Evolutionary conservation across 2,329 filamentous ascomycete genomes (phyloP), one percentile per base, ranked within the genome.

Genomic region (Fusarium nanum): DNA sequence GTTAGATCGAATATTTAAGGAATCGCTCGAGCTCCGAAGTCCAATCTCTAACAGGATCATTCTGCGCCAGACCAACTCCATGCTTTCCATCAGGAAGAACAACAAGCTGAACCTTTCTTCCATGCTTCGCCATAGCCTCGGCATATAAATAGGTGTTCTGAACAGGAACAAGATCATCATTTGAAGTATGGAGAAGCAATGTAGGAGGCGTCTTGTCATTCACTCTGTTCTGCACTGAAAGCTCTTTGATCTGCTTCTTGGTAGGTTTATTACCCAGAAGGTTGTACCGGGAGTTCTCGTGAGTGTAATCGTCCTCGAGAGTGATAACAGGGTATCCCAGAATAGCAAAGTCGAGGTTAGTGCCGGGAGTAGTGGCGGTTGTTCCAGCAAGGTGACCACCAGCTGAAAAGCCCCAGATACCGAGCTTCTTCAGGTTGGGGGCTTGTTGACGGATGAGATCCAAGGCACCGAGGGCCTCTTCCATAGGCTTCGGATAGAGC

Each of bases 361-460:
- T 58, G 11, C 48, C 12, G 2, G 64, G 64, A 13, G 58, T 71
- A 3, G 68, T 71, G 2, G 68, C 34, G 0, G 68, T 71, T n/a
- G 56, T 68, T 30, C 60, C 64, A 5, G 68, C 68, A 5, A 71
- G 60, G 18, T 71, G 68, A 0, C 68, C 68, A 1, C 68, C 68
- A 0, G 68, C 68, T 6, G 68, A 71, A 20, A 71, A 71, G 6
- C 68, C 68, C 68, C 65, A 68, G 8, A 71, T 57, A 0, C 68
- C 68, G 0, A 71, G 45, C 4, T 71, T 71, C 45, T 68, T 68
- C 0, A 45, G 40, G 1, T 20, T 14, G 1, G 56, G 54, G 1
- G 60, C 65, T 7, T 71, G 28, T 12, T 58, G 23, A 7, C 68
- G 44, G 10, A 71, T 71, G 3, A 61, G 45, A 2, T 64, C 48